Evolutionary conservation across 768 basidiomycete species (phyloP).

Genomic region (Coprinopsis strossmayeri): DNA sequence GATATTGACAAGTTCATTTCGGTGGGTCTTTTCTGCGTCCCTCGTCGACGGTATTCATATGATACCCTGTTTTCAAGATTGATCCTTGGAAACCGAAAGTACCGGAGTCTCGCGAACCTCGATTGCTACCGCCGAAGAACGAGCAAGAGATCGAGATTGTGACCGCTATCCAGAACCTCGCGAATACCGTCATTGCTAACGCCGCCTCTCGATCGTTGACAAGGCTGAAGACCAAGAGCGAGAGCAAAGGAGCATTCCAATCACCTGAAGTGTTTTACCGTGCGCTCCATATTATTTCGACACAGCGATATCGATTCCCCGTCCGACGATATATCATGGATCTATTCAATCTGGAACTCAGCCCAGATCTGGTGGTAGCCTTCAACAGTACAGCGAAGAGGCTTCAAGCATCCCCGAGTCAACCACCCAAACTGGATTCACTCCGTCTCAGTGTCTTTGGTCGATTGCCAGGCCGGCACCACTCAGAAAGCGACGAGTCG

Average conservation of each 20-base stretch:
- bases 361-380: slow-evolving; percentile 49
- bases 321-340: slow-evolving; percentile 92
- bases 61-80: slow-evolving; percentile 36
- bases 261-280: slow-evolving; percentile 79
- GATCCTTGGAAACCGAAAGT: slow-evolving; percentile 52
- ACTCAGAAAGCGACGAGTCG: slow-evolving; percentile 54
- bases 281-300: slow-evolving; percentile 81
- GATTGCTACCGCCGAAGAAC: slow-evolving; percentile 57
- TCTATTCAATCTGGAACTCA: slow-evolving; percentile 80
- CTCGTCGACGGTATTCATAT: neutral
- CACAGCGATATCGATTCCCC: slow-evolving; percentile 84
- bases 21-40: slow-evolving; percentile 38
- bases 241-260: slow-evolving; percentile 68
- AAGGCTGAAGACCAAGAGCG: slow-evolving; percentile 67
- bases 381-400: slow-evolving; percentile 46
- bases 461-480: slow-evolving; percentile 39
- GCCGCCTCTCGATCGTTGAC: slow-evolving; percentile 87
- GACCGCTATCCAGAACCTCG: slow-evolving; percentile 86
- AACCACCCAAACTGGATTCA: slow-evolving; percentile 32
- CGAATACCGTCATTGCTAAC: slow-evolving; percentile 94
- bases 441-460: slow-evolving; percentile 62
- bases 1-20: slow-evolving; percentile 75
- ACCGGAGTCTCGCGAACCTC: slow-evolving; percentile 33
- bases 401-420: slow-evolving; percentile 34
- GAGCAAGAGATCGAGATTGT: slow-evolving; percentile 78